Conservation (phyloP, 1,139 yeast species). For the Zygoascus sp. region DNA sequence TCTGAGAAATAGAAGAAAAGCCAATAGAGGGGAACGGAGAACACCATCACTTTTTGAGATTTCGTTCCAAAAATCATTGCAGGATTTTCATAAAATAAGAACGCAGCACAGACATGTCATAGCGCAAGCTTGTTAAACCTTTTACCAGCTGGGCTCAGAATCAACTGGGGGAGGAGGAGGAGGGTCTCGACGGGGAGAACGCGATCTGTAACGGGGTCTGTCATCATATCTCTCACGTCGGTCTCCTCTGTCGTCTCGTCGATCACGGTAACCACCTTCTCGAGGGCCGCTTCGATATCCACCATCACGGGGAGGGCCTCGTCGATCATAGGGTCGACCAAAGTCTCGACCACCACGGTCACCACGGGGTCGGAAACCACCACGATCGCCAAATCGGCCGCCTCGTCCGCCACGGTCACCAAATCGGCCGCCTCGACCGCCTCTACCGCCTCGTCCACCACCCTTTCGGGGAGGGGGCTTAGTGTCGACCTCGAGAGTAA, state of each 20-base stretch:
- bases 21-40: too few species aligned
- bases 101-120: neutral
- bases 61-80: neutral
- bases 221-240: constrained; percentile 11
- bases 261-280: constrained; percentile 18
- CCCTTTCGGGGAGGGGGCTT: constrained; percentile 36
- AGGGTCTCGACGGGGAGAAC: constrained; percentile 13
- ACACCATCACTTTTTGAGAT: neutral
- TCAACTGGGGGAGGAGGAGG: constrained; percentile 15
- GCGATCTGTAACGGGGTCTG: constrained; percentile 16
- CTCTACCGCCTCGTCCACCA: constrained; percentile 36
- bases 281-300: constrained; percentile 15
- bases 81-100: neutral
- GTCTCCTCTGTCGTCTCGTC: constrained; percentile 19
- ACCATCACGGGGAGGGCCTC: constrained; percentile 19
- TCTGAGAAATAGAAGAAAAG: neutral
- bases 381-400: constrained; percentile 20
- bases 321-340: constrained; percentile 16
- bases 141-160: constrained; percentile 12
- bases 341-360: constrained; percentile 16
- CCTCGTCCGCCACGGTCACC: constrained; percentile 23
- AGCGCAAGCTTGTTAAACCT: neutral
- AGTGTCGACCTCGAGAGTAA: constrained; percentile 74
- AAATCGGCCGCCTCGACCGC: constrained; percentile 20
- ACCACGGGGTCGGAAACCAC: constrained; percentile 20